phyloP scores from a whole-genome alignment of 352 stramenopile genomes.

The Blastocystis sp. region DNA sequence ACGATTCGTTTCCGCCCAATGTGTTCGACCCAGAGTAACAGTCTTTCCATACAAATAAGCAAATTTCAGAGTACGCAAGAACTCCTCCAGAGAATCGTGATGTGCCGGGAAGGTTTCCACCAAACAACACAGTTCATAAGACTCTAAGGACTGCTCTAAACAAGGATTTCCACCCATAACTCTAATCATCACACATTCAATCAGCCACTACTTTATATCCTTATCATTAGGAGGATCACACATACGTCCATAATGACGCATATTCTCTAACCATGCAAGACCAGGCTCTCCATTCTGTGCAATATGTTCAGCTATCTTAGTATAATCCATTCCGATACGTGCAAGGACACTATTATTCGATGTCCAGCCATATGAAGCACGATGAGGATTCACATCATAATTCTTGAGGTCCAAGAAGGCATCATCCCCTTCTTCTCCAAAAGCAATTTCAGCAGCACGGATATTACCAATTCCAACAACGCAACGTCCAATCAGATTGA shows the following conservation, averaged over 20 bases:
- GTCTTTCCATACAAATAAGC: conserved; percentile 88
- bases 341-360: conserved; percentile 90
- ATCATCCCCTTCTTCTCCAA: conserved; percentile 75
- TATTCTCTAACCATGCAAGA: conserved; percentile 90
- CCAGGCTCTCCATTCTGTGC: conserved; percentile 83
- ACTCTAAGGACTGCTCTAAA: conserved; percentile 84
- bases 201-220: conserved; percentile 72
- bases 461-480: conserved; percentile 85
- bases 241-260: conserved; percentile 84
- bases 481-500: conserved; percentile 84
- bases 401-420: conserved; percentile 87
- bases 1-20: conserved; percentile 85
- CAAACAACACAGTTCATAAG: conserved; percentile 88
- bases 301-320: conserved; percentile 80
- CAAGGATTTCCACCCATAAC: conserved; percentile 82
- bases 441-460: conserved; percentile 87
- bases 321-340: conserved; percentile 86
- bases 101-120: conserved; percentile 86
- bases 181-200: conserved; percentile 72
- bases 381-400: conserved; percentile 83
- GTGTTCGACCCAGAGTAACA: conserved; percentile 84
- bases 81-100: conserved; percentile 85
- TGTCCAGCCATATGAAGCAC: conserved; percentile 83
- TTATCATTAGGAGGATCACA: conserved; percentile 78
- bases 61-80: conserved; percentile 80